Conservation (phyloP, 768 basidiomycete species). For the Lyophyllum semitale region DNA sequence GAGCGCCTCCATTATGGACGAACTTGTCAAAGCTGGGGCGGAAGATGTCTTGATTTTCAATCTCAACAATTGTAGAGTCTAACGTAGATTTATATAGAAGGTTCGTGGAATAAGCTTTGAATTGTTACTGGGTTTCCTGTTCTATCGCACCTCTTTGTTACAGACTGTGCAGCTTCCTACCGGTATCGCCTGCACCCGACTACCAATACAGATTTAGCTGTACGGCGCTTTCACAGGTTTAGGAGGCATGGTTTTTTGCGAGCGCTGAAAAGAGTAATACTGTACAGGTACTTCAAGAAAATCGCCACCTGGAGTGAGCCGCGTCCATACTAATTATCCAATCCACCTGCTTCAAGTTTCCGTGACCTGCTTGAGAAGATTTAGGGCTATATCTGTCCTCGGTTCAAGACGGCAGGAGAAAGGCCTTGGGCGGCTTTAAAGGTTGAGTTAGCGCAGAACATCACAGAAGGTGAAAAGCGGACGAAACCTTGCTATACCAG, state of each 20-base stretch:
- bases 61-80: constrained; percentile 93
- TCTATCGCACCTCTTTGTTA: background rate
- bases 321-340: too few relatives aligned
- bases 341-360: background rate
- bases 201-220: too few relatives aligned
- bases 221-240: too few relatives aligned
- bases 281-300: too few relatives aligned
- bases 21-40: constrained; percentile 79
- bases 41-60: constrained; percentile 90
- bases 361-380: background rate
- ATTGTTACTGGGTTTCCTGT: background rate
- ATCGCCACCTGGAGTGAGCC: too few relatives aligned
- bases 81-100: constrained; percentile 14
- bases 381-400: background rate
- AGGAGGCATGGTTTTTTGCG: too few relatives aligned
- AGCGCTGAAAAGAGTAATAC: too few relatives aligned
- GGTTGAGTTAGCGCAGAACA: background rate
- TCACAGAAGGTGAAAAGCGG: background rate
- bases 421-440: background rate
- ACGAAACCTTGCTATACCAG: background rate
- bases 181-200: too few relatives aligned
- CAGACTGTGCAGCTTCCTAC: too few relatives aligned
- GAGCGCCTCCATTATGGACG: constrained; percentile 86
- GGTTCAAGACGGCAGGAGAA: background rate
- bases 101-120: background rate